Conservation (phyloP, 306 rosid species). For the Arachis stenosperma region DNA sequence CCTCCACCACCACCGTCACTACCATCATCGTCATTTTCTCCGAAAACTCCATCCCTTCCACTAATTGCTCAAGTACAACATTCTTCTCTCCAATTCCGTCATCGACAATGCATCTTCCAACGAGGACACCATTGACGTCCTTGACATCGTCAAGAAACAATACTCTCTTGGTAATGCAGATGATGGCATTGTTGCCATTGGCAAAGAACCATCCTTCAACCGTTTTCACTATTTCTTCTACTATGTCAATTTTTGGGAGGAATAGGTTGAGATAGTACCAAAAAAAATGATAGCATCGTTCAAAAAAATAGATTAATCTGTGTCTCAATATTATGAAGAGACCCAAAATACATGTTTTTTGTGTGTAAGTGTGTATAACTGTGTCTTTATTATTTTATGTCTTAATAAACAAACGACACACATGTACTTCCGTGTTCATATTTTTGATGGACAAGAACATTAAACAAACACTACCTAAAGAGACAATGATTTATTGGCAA, state of each 20-base stretch:
- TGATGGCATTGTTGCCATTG: slow-evolving; percentile 57
- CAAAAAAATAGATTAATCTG: no score
- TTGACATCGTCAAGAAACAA: slow-evolving; percentile 58
- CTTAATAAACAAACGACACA: no score
- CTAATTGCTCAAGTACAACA: slow-evolving; percentile 42
- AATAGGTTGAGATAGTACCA: no score
- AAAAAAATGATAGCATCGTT: no score
- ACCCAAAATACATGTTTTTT: no score
- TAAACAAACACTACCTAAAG: no score
- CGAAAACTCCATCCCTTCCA: background rate
- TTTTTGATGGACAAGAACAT: no score
- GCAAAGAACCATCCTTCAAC: slow-evolving; percentile 50
- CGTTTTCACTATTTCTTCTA: slow-evolving; percentile 63
- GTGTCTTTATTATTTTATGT: no score
- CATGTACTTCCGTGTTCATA: no score
- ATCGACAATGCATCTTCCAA: slow-evolving; percentile 37
- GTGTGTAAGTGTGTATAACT: no score
- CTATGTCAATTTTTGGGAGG: slow-evolving; percentile 33
- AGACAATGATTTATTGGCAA: no score
- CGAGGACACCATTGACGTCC: slow-evolving; percentile 80
- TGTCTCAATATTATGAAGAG: no score
- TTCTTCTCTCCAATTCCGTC: slow-evolving; percentile 58
- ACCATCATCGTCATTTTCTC: slow-evolving; percentile 34
- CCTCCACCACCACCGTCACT: background rate
- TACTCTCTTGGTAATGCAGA: slow-evolving; percentile 34